phyloP scores from a whole-genome alignment of 1,139 yeast genomes.

The Yamadazyma spencermartinsiae region DNA sequence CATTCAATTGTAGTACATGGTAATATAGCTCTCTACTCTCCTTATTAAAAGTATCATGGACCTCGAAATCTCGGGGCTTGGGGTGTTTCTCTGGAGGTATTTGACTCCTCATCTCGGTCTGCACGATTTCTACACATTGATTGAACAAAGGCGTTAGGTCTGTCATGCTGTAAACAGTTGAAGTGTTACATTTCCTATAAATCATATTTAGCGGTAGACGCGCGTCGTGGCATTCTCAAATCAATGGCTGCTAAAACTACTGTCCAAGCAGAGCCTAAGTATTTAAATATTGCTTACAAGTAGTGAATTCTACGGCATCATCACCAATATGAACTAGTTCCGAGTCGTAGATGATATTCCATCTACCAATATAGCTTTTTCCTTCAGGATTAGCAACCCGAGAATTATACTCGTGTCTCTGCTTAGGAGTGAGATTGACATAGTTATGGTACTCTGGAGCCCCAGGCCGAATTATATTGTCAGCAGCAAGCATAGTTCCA shows the following conservation, averaged over 20 bases:
- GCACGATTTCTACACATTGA: constrained; percentile 48
- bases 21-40: constrained; percentile 50
- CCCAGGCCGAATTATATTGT: constrained; percentile 37
- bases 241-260: background rate
- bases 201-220: background rate
- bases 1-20: constrained; percentile 39
- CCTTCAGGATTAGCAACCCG: constrained; percentile 29
- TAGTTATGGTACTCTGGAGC: constrained; percentile 43
- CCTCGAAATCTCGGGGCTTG: constrained; percentile 12
- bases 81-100: background rate
- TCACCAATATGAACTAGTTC: constrained; percentile 19
- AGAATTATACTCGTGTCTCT: constrained; percentile 30
- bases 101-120: constrained; percentile 24
- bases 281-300: constrained; percentile 16
- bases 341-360: constrained; percentile 46
- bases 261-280: background rate
- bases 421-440: constrained; percentile 39
- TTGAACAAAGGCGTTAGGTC: constrained; percentile 54
- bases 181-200: background rate
- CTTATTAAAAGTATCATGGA: constrained; percentile 52
- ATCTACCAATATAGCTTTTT: constrained; percentile 33
- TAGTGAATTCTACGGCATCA: constrained; percentile 37
- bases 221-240: background rate
- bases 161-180: constrained; percentile 34
- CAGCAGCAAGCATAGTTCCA: constrained; percentile 44